Evolutionary conservation across 371 early-diverging fungal genomes (phyloP).

Genomic region (Blyttiomyces sp.): DNA sequence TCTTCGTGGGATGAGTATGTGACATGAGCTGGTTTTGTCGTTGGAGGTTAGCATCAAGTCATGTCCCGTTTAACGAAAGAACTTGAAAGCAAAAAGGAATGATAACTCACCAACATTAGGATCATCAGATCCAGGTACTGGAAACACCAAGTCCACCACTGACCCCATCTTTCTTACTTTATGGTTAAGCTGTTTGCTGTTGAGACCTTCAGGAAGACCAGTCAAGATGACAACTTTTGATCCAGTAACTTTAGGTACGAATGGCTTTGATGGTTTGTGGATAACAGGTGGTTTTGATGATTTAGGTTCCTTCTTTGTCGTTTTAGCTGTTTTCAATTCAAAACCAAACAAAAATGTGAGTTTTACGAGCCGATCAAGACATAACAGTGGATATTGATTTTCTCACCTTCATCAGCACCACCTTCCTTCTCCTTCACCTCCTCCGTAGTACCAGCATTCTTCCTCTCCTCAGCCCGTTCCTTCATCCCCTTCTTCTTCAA

Average conservation of each 20-base stretch:
- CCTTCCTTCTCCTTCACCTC: background rate
- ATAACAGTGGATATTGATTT: too few species aligned
- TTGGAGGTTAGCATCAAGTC: too few species aligned
- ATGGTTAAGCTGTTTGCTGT: constrained; percentile 66
- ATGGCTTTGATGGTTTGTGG: constrained; percentile 49
- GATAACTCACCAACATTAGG: background rate
- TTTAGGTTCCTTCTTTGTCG: constrained; percentile 2
- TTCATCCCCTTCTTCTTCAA: constrained; percentile 47
- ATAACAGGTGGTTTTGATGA: constrained; percentile 31
- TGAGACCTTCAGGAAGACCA: constrained; percentile 42
- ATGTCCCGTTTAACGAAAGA: too few species aligned
- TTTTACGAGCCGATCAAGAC: background rate
- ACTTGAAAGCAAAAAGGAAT: background rate
- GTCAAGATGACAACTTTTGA: constrained; percentile 12
- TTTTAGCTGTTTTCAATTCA: constrained; percentile 9
- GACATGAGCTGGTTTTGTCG: constrained; percentile 17
- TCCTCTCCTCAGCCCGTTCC: constrained; percentile 21
- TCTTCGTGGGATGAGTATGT: constrained; percentile 25
- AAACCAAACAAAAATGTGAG: background rate
- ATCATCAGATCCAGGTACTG: constrained; percentile 32
- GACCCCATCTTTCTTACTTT: constrained; percentile 64
- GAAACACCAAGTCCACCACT: constrained; percentile 58
- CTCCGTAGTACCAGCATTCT: background rate
- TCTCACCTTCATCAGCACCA: too few species aligned
- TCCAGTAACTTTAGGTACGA: background rate